Percentiles rank a stretch among this genome's conserved stretches.
These are phyloP conservation scores for Spinacia oleracea DNA, from an alignment of 179 eudicot species.

Conservation along the genomic window DNA sequence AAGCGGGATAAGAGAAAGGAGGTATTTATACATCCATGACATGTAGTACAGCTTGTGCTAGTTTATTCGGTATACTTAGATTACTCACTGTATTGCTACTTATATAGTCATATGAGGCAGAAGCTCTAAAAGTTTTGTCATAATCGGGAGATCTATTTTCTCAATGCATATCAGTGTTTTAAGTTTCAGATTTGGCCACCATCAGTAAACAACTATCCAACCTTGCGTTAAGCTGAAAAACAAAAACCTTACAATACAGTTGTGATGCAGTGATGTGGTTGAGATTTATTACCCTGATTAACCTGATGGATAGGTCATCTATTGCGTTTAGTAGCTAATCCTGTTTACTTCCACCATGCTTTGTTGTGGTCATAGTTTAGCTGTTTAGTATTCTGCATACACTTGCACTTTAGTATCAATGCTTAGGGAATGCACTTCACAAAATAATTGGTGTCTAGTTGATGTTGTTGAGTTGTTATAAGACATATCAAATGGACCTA, in stretches of 20 bases:
- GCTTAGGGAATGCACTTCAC: background rate
- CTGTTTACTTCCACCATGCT: background rate
- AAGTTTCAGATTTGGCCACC: background rate
- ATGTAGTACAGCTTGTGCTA: background rate
- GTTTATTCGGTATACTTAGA: background rate
- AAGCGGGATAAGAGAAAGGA: slow-evolving; percentile 80
- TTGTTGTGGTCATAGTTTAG: background rate
- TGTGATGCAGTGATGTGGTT: background rate
- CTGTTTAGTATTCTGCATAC: background rate
- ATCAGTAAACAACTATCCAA: background rate
- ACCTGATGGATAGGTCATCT: background rate
- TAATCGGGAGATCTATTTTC: background rate
- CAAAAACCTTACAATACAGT: background rate
- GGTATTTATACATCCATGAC: slow-evolving; percentile 37
- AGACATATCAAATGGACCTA: background rate
- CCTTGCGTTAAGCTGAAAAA: background rate
- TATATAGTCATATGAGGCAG: no score
- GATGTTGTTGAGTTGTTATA: background rate
- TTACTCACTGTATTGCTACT: slow-evolving; percentile 5
- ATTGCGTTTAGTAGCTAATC: background rate
- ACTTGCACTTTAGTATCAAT: background rate
- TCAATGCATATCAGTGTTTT: background rate
- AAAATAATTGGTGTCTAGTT: background rate
- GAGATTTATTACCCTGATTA: background rate
- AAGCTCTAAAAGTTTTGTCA: background rate